A percentile compares a stretch with the other conserved stretches of the same genome.
Evolutionary conservation across 2,329 filamentous ascomycete genomes (phyloP).

Genomic region (Colletotrichum higginsianum): DNA sequence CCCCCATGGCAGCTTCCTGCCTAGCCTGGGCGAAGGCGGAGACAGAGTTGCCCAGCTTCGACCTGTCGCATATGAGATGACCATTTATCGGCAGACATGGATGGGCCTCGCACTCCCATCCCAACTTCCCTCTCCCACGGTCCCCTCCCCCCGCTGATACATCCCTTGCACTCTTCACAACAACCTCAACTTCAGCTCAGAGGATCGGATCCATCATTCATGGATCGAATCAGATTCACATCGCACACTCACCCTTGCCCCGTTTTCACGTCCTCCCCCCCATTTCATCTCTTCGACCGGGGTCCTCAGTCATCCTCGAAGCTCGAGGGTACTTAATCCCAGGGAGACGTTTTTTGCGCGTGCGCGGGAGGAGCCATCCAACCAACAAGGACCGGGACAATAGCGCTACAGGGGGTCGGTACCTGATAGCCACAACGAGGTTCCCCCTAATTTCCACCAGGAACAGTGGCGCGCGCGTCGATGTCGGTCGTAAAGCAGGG

Average conservation of each 20-base stretch:
- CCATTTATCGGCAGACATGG: conserved; percentile 29
- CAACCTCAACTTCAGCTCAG: conserved; percentile 26
- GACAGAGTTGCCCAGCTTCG: conserved; percentile 4
- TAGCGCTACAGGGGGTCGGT: conserved; percentile 4
- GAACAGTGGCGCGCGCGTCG: conserved; percentile 38
- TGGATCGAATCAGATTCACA: conserved; percentile 18
- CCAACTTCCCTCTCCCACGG: conserved; percentile 1
- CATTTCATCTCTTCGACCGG: neutral
- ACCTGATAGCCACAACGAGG: conserved; percentile 16
- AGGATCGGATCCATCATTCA: neutral
- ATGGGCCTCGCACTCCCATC: conserved; percentile 21
- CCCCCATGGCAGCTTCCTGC: conserved; percentile 29
- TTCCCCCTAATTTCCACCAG: conserved; percentile 41
- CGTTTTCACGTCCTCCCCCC: conserved; percentile 7
- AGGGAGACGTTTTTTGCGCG: conserved; percentile 1
- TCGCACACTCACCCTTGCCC: conserved; percentile 18
- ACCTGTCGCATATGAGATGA: conserved; percentile 23
- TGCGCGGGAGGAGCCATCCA: neutral
- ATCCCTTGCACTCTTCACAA: conserved; percentile 14
- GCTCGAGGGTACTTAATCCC: neutral
- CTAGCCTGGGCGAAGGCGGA: conserved; percentile 22
- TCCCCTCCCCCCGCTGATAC: conserved; percentile 18
- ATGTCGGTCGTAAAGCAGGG: conserved; percentile 13
- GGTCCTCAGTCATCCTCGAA: neutral
- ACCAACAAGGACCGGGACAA: conserved; percentile 13